Base-by-base conservation (phyloP, 2,329 filamentous ascomycete genomes). In the Plectosphaerella plurivora region DNA sequence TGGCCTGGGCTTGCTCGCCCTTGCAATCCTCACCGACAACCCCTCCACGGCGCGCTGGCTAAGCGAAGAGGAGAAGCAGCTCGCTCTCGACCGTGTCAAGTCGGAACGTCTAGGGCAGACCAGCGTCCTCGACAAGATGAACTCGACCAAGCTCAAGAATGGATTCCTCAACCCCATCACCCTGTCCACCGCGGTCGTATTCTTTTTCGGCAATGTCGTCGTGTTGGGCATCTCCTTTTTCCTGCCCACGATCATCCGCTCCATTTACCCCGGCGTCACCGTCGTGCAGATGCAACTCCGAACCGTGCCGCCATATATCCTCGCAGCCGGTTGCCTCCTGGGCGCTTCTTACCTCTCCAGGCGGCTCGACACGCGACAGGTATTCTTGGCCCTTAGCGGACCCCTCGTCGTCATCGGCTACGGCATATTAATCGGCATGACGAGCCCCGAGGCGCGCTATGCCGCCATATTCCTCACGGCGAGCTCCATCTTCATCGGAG, bases 151-250 rank as follows among this genome's bases (percentile, higher is more conserved):
- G 68, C 72, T 82, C 1, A 60, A 82, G 39, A 73, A 75, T 4
- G 87, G 86, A 7, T 83, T 89, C 57, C 77, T 83, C 63, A 84
- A 77, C 57, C 87, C 87, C 0, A 76, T 87, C 7, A 67, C 66
- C 2, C 52, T 71, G 3, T 53, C 67, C 0, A 86, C 78, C 0
- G 65, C 81, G 0, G 65, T 82, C 56, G 77, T 86, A 56, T 86
- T 87, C 68, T 67, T 87, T 1, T 74, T 87, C 53, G 73, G 84
- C 72, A 87, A 85, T 66, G 82, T 90, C 63, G 89, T 86, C 0
- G 86, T 89, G 1, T 84, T 88, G 62, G 86, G 86, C 4, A 73
- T 89, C 2, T 82, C 83, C 3, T 88, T 89, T 73, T 91, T 90
- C 69, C 70, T 79, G 0, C 87, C 87, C 0, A 89, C 86, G 0